A percentile compares a stretch with the other conserved stretches of the same genome.
Evolutionary conservation across 2,329 filamentous ascomycete species (phyloP).

Genomic region (Fusarium tricinctum): DNA sequence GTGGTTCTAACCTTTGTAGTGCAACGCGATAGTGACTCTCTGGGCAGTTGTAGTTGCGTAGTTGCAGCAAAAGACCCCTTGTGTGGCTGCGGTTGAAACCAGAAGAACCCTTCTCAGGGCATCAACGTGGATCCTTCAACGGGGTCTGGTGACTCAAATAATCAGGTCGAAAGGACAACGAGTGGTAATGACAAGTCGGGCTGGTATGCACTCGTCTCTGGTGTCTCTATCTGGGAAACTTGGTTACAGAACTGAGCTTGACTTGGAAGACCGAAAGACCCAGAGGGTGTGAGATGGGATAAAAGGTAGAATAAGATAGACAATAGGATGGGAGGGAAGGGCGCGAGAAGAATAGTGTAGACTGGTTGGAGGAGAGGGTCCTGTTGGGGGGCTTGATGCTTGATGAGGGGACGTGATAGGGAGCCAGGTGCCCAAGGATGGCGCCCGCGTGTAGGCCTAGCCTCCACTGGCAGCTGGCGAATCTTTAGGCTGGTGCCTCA

Average conservation of each 20-base stretch:
- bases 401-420: background rate
- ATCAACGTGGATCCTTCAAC: conserved; percentile 47
- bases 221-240: conserved; percentile 42
- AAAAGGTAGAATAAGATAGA: conserved; percentile 17
- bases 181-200: conserved; percentile 47
- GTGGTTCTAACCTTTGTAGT: conserved; percentile 28
- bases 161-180: conserved; percentile 47
- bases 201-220: conserved; percentile 49
- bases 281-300: conserved; percentile 44
- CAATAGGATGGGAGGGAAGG: conserved; percentile 38
- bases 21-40: conserved; percentile 1
- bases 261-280: conserved; percentile 21
- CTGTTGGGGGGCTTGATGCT: background rate
- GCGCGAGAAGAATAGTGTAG: conserved; percentile 32
- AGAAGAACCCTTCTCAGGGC: conserved; percentile 44
- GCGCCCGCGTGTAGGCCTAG: conserved; percentile 45
- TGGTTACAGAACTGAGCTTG: conserved; percentile 33
- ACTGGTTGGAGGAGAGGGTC: conserved; percentile 35
- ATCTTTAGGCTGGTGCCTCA: background rate
- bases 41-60: background rate
- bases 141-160: conserved; percentile 49
- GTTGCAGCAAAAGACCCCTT: conserved; percentile 37
- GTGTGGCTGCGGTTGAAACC: conserved; percentile 45
- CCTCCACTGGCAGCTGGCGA: conserved; percentile 13
- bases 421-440: conserved; percentile 33